These are phyloP conservation scores for Xylaria polymorpha DNA, from an alignment of 2,329 filamentous ascomycete genomes.

Conservation along the genomic window DNA sequence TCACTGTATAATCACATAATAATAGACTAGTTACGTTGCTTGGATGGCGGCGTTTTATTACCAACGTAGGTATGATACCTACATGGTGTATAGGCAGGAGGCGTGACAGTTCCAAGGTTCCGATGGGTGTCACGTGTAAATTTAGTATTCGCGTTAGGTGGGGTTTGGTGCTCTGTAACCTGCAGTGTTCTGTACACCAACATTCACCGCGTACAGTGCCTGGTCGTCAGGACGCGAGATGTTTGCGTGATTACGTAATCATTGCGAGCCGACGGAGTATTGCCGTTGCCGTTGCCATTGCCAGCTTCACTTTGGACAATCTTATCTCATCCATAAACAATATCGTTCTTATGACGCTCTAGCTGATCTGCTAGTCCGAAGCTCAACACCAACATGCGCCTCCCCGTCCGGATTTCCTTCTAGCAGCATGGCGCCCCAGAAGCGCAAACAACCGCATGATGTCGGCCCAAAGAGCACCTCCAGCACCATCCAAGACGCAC, in stretches of 20 bases:
- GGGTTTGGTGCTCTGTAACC: neutral
- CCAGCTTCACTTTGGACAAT: neutral
- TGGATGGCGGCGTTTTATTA: no score
- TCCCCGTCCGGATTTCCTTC: neutral
- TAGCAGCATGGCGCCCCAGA: constrained; percentile 46
- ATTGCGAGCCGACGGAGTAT: neutral
- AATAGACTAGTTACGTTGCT: neutral
- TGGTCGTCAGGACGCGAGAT: neutral
- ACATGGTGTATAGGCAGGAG: no score
- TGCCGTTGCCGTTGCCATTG: neutral
- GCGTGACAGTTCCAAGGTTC: neutral
- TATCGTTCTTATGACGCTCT: no score
- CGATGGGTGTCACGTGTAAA: neutral
- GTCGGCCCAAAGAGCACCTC: constrained; percentile 28
- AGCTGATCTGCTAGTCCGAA: neutral
- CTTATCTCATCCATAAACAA: neutral
- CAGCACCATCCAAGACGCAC: constrained; percentile 13
- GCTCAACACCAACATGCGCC: neutral
- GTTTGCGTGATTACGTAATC: constrained; percentile 1
- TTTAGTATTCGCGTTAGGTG: neutral
- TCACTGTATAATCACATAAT: neutral
- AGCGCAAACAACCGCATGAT: constrained; percentile 49
- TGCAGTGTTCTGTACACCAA: neutral
- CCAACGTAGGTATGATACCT: no score
- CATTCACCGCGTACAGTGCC: no score